Evolutionary conservation across 805 yeast species (phyloP), one percentile per base, ranked within the genome.

Genomic region (Myxozyma lipomycoides): DNA sequence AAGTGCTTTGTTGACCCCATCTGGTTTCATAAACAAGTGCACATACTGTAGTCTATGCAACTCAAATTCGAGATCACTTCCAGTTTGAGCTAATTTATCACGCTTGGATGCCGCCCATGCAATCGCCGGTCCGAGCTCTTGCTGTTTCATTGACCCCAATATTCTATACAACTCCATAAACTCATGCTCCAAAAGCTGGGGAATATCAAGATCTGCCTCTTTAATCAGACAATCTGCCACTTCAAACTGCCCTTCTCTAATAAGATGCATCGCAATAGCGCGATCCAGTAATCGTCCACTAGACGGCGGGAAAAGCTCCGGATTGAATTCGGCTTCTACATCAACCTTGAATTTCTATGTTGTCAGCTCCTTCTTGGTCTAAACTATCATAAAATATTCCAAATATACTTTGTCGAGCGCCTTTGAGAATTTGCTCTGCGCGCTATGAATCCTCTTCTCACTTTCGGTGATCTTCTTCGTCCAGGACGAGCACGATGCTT

Each of bases 241-340:
- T 3, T 65, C 66, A 10, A 73, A 66, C 46, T 75, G 71, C n/a
- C 77, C 78, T 48, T 70, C 71, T n/a, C 81, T 66, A 9, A 74
- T 62, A 19, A 78, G 62, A 58, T 78, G 81, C 49, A 71, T 65
- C 19, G 71, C 70, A 7, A 78, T 68, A 0, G 79, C 78, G 17
- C 64, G 62, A 30, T 73, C 69, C 19, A 77, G 66, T 32, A 64
- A 55, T 7, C 52, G 45, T 47, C 59, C 43, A 36, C 51, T 58
- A 17, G 58, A 19, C 59, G 41, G 50, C 18, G 48, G 58, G 37
- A 43, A 59, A 42, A 55, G 50, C 12, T 30, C 49, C 12, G 44
- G 51, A 36, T 53, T 52, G 48, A 35, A 48, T 3, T 51, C 46
- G 21, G 49, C 46, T 41, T 46, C 63, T 21, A 48, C 35, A 40